phyloP scores from a whole-genome alignment of 2,329 filamentous ascomycete genomes.

The Leptographium radiaticola region DNA sequence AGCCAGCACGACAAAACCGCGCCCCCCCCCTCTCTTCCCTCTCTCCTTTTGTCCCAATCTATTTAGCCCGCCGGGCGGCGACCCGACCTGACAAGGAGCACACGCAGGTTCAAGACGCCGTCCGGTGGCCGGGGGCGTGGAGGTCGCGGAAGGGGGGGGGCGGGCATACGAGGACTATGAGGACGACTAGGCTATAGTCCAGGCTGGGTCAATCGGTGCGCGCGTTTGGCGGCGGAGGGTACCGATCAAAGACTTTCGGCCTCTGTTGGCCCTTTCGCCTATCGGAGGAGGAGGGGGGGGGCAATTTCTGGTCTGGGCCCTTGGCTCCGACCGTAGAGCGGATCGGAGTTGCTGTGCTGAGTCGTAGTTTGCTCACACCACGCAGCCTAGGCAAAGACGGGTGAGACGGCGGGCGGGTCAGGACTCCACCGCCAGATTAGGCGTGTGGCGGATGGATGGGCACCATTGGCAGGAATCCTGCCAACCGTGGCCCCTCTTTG shows the following conservation, averaged over 20 bases:
- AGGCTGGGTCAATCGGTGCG: neutral
- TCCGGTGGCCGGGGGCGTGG: neutral
- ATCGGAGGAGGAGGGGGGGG: too few species aligned
- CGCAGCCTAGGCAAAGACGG: too few species aligned
- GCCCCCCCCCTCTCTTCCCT: neutral
- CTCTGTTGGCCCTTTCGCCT: too few species aligned
- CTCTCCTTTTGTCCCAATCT: neutral
- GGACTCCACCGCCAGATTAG: too few species aligned
- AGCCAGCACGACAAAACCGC: too few species aligned
- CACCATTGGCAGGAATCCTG: neutral
- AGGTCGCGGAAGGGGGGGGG: neutral
- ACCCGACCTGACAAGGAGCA: too few species aligned
- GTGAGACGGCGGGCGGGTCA: too few species aligned
- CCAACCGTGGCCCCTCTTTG: neutral
- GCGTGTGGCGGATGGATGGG: too few species aligned
- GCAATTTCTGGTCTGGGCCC: neutral
- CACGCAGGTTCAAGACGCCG: neutral
- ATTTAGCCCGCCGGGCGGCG: neutral
- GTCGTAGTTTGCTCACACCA: neutral
- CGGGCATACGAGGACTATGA: neutral
- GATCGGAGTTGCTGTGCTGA: neutral
- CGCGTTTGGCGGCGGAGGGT: neutral
- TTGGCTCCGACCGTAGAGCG: too few species aligned
- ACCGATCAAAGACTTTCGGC: neutral
- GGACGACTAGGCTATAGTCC: neutral